Percentiles rank a stretch among this genome's conserved stretches.
Conservation (phyloP, 306 rosid species). For the Quercus rubra region DNA sequence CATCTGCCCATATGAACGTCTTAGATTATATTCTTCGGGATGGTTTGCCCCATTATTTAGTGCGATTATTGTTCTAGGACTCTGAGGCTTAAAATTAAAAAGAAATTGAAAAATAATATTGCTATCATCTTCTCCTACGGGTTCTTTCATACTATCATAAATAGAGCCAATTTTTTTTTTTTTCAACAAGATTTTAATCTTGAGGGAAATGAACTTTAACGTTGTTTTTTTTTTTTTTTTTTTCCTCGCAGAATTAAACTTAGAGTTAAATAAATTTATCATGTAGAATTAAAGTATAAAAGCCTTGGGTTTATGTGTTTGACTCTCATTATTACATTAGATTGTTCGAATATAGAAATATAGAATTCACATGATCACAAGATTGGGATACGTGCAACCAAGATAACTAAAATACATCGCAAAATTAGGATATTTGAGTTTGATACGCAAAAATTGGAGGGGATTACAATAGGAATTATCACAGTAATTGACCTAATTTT, state of each 20-base stretch:
- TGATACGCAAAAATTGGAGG: neutral
- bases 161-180: neutral
- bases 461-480: neutral
- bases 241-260: neutral
- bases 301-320: neutral
- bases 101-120: no score
- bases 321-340: neutral
- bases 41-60: no score
- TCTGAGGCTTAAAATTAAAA: no score
- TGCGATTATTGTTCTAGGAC: no score
- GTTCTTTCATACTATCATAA: neutral
- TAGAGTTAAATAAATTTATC: neutral
- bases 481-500: no score
- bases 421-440: neutral
- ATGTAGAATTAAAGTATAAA: neutral
- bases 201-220: no score
- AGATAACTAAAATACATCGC: neutral
- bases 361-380: neutral
- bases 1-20: no score
- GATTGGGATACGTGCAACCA: neutral
- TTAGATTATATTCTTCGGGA: no score
- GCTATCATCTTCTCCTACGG: no score
- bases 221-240: neutral
- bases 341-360: neutral
- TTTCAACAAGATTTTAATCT: no score